Evolutionary conservation across 1,284 basidiomycete species (phyloP).

Genomic region (Hypsizygus ulmarius): DNA sequence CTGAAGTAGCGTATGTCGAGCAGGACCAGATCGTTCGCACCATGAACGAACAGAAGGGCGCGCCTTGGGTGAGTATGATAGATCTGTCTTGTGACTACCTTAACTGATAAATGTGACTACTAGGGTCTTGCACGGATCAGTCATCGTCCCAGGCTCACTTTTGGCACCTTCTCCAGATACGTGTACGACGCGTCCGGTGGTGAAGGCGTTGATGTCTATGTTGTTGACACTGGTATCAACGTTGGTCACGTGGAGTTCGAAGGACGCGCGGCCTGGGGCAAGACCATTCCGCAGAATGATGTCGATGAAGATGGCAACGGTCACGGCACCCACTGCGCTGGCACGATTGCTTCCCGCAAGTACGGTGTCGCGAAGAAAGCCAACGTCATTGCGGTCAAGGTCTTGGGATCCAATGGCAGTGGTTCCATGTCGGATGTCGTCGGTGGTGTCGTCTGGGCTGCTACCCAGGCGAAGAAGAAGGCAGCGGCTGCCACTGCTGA

Average conservation of each 20-base stretch:
- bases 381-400: constrained; percentile 94
- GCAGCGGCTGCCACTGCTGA: constrained; percentile 62
- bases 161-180: constrained; percentile 89
- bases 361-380: constrained; percentile 97
- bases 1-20: constrained; percentile 94
- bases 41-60: constrained; percentile 68
- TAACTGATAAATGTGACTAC: constrained; percentile 14
- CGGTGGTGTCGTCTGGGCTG: constrained; percentile 84
- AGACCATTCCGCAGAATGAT: constrained; percentile 78
- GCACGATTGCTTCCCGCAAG: constrained; percentile 73
- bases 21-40: constrained; percentile 87
- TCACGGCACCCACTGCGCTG: constrained; percentile 82
- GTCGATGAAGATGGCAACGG: constrained; percentile 75
- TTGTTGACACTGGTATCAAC: constrained; percentile 90
- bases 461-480: constrained; percentile 57
- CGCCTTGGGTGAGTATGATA: constrained; percentile 81
- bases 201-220: constrained; percentile 88
- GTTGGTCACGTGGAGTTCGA: constrained; percentile 85
- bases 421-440: constrained; percentile 98
- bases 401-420: constrained; percentile 89
- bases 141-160: constrained; percentile 76
- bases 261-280: constrained; percentile 82
- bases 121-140: constrained; percentile 95
- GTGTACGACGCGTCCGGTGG: constrained; percentile 75
- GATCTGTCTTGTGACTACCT: constrained; percentile 1